Conservation (phyloP, 352 stramenopile genomes). For the Stephanocyclus meneghinianus region DNA sequence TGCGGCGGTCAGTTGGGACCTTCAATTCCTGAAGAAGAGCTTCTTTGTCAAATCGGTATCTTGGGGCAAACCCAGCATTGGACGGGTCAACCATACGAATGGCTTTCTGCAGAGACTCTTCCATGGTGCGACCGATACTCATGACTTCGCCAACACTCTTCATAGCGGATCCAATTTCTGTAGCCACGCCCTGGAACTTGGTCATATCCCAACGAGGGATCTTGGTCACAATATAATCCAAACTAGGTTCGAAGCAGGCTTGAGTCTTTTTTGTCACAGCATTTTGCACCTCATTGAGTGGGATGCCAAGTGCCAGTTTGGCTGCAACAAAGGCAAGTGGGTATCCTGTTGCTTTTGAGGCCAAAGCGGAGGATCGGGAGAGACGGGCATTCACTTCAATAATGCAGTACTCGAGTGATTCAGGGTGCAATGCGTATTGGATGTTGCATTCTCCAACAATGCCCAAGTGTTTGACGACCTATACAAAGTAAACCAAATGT, state of each 20-base stretch:
- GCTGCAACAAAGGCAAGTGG: constrained; percentile 96
- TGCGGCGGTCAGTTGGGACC: constrained; percentile 89
- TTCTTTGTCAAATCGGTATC: constrained; percentile 77
- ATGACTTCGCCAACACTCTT: constrained; percentile 95
- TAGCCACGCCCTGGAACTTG: constrained; percentile 93
- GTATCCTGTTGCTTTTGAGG: constrained; percentile 98
- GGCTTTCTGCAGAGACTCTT: constrained; percentile 96
- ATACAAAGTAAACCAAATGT: neutral
- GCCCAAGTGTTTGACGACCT: constrained; percentile 93
- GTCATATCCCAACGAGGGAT: constrained; percentile 94
- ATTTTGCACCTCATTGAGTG: constrained; percentile 94
- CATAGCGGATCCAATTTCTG: constrained; percentile 91
- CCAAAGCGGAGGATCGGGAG: constrained; percentile 95
- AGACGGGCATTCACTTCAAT: constrained; percentile 98
- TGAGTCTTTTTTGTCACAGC: constrained; percentile 90
- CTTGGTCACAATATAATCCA: constrained; percentile 96
- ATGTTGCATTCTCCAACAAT: constrained; percentile 99
- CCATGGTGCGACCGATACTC: constrained; percentile 93
- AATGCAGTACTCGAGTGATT: constrained; percentile 94
- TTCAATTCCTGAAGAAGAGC: constrained; percentile 88
- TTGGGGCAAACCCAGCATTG: constrained; percentile 76
- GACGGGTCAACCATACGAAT: constrained; percentile 89
- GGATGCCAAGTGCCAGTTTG: constrained; percentile 94
- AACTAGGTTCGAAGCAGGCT: constrained; percentile 92
- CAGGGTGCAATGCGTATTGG: constrained; percentile 95